Conservation (phyloP, 2,329 filamentous ascomycete genomes). For the Nigrospora sphaerica region DNA sequence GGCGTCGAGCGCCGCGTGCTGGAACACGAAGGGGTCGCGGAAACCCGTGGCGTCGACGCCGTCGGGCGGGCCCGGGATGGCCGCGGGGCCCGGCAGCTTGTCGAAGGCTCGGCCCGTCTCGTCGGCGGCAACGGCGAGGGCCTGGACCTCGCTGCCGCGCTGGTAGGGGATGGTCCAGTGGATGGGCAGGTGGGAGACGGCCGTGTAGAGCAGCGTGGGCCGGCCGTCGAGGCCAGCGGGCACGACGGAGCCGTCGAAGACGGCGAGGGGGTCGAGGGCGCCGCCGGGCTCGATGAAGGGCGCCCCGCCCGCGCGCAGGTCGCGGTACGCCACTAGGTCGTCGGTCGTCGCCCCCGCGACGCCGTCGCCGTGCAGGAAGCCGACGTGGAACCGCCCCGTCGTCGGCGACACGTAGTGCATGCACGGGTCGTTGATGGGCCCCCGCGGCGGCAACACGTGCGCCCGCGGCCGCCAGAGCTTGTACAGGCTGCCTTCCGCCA, state of each 20-base stretch:
- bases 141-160: constrained; percentile 37
- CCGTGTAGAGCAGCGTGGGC: constrained; percentile 36
- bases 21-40: constrained; percentile 34
- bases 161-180: constrained; percentile 37
- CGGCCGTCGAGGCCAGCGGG: constrained; percentile 32
- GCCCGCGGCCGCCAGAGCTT: constrained; percentile 25
- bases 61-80: constrained; percentile 29
- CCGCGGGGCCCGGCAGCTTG: constrained; percentile 27
- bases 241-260: constrained; percentile 38
- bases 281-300: constrained; percentile 21
- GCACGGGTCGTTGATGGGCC: constrained; percentile 34
- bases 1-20: constrained; percentile 26
- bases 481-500: constrained; percentile 26
- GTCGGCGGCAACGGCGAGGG: constrained; percentile 27
- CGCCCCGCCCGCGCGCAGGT: constrained; percentile 29
- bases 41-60: constrained; percentile 33
- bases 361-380: constrained; percentile 27
- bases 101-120: constrained; percentile 28
- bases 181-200: constrained; percentile 34
- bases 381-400: constrained; percentile 35
- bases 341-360: constrained; percentile 30
- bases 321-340: constrained; percentile 30
- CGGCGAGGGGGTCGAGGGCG: constrained; percentile 31
- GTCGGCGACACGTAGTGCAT: constrained; percentile 36
- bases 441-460: constrained; percentile 30